phyloP scores from a whole-genome alignment of 208 protist genomes.

The Wallacemonas sp. region DNA sequence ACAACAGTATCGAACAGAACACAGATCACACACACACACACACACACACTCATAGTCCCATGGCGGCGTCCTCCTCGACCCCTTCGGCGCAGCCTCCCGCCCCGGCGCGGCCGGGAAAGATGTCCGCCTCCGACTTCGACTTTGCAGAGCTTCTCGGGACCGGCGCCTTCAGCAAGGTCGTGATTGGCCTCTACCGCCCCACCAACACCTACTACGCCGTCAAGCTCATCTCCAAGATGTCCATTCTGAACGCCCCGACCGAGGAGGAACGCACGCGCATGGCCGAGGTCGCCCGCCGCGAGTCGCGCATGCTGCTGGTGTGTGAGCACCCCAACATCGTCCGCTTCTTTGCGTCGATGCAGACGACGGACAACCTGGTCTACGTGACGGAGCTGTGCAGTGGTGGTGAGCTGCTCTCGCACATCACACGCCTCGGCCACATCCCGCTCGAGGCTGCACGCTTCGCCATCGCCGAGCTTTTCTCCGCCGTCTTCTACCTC shows the following conservation, averaged over 20 bases:
- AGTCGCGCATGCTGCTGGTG: constrained; percentile 84
- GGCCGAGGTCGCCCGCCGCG: constrained; percentile 81
- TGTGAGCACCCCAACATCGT: constrained; percentile 91
- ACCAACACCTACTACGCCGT: constrained; percentile 74
- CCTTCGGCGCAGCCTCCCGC: no score
- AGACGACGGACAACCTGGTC: constrained; percentile 79
- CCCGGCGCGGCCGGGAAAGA: constrained; percentile 30
- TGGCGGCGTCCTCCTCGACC: not conserved
- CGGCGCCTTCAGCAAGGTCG: constrained; percentile 89
- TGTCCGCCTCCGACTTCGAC: constrained; percentile 77
- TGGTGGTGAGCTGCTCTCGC: constrained; percentile 81
- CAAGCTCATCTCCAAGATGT: constrained; percentile 84
- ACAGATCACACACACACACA: no score
- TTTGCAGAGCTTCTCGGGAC: constrained; percentile 71
- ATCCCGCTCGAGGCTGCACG: constrained; percentile 85
- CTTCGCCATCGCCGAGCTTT: constrained; percentile 91
- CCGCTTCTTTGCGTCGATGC: constrained; percentile 81
- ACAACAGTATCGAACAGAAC: no score
- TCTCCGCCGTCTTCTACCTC: constrained; percentile 95
- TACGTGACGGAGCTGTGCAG: constrained; percentile 88
- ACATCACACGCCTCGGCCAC: constrained; percentile 49
- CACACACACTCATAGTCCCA: no score
- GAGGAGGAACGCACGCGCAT: constrained; percentile 85
- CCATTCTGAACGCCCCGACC: constrained; percentile 83
- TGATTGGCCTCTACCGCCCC: constrained; percentile 70